A percentile compares a stretch with the other conserved stretches of the same genome.
phyloP scores from a whole-genome alignment of 805 yeast genomes.

The Osmozyma mogii region DNA sequence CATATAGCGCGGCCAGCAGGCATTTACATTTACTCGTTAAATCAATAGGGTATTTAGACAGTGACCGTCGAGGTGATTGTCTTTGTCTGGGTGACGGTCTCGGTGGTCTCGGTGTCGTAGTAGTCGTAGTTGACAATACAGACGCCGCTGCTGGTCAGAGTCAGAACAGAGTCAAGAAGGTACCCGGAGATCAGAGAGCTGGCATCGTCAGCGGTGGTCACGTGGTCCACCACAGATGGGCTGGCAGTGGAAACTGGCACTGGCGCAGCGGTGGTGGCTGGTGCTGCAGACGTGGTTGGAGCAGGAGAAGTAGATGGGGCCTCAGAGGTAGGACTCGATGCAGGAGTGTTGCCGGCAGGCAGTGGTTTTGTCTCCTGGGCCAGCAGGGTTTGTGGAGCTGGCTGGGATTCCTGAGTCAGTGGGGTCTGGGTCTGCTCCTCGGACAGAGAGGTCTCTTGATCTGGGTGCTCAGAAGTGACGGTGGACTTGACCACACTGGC shows the following conservation, averaged over 20 bases:
- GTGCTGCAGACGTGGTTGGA: conserved; percentile 3
- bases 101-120: conserved; percentile 20
- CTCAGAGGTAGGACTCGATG: conserved; percentile 1
- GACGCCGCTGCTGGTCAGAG: conserved; percentile 22
- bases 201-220: conserved; percentile 14
- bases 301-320: conserved; percentile 3
- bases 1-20: no score
- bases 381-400: conserved; percentile 6
- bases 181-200: conserved; percentile 13
- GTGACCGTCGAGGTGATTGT: conserved; percentile 30
- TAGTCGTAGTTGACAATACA: conserved; percentile 32
- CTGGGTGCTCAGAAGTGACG: conserved; percentile 1
- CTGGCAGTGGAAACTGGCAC: conserved; percentile 5
- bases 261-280: conserved; percentile 3
- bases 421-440: conserved; percentile 3
- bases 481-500: conserved; percentile 21
- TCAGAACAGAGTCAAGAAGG: conserved; percentile 26
- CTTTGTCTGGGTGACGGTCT: conserved; percentile 32
- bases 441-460: neutral
- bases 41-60: no score
- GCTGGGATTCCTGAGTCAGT: conserved; percentile 8
- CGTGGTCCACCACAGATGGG: conserved; percentile 16
- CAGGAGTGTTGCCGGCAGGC: conserved; percentile 6
- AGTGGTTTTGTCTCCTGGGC: conserved; percentile 7
- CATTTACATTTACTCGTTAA: no score